Base-by-base conservation (phyloP, 116 monocot genomes). In the Trichopus zeylanicus region DNA sequence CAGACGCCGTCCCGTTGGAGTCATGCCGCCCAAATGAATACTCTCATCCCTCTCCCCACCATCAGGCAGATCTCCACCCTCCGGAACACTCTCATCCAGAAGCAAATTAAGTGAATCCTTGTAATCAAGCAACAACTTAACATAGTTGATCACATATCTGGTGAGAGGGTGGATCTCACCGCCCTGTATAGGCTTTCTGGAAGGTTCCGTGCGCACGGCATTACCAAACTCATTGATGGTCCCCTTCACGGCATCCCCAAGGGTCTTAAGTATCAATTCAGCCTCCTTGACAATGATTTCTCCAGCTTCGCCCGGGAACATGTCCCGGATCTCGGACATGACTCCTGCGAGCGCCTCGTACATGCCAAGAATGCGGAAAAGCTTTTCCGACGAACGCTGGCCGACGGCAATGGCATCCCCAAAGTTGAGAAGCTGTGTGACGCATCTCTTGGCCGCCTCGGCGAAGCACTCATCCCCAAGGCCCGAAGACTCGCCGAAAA, bases 311-410 rank as follows among this genome's bases (percentile, higher is more conserved):
- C 70, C 74, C 0, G 67, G 57, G 30, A 82, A 88, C 20, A 88
- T 26, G 16, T 33, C 53, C 26, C 80, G 64, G 24, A 85, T 51
- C n/a, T 75, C 77, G 0, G 79, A 79, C 11, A 78, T 57, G n/a
- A 82, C 79, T 26, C 67, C 75, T 7, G 39, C 51, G 5, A 93
- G 67, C 1, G 77, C 81, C 55, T 88, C 85, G 22, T 88, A 88
- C 93, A 88, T 88, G 35, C 77, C 85, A 2, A 93, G 76, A 6
- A 85, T 79, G 26, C 85, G 64, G 55, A 93, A 93, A 13, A 93
- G 68, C 77, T 93, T 88, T 74, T 93, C 88, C 0, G 88, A 61
- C 0, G 88, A 77, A 27, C 85, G 60, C 38, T 39, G 64, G 24
- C n/a, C 60, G 26, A 93, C 77, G 0, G 84, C 74, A 34, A 93